A percentile compares a stretch with the other conserved stretches of the same genome.
These are phyloP conservation scores for Kurtzmaniella cleridarum DNA, from an alignment of 805 yeast genomes.

Conservation along the genomic window DNA sequence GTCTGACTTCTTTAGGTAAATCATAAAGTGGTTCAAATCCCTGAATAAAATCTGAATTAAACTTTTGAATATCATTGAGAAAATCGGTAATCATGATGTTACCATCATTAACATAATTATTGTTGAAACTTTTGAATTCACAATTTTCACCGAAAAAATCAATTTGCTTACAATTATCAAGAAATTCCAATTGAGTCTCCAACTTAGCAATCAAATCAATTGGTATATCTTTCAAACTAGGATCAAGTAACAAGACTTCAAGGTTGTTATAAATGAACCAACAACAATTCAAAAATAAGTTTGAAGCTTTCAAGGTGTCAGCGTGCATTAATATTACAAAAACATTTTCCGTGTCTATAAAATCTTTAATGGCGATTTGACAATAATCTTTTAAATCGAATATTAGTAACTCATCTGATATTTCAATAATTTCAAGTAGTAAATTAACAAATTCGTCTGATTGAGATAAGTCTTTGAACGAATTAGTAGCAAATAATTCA, in stretches of 20 bases:
- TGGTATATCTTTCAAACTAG: conserved; percentile 22
- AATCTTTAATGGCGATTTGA: conserved; percentile 55
- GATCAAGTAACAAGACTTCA: conserved; percentile 53
- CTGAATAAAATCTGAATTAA: conserved; percentile 25
- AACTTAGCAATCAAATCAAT: conserved; percentile 18
- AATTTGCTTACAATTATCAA: conserved; percentile 21
- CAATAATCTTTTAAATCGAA: conserved; percentile 55
- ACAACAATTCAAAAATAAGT: conserved; percentile 55
- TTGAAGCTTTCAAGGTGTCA: conserved; percentile 42
- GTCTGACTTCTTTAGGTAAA: conserved; percentile 13
- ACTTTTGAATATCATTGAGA: conserved; percentile 12
- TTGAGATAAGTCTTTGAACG: conserved; percentile 31
- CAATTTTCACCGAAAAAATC: conserved; percentile 17
- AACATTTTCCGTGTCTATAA: conserved; percentile 56
- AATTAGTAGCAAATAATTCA: conserved; percentile 17
- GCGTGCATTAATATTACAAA: conserved; percentile 52
- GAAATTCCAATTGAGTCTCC: conserved; percentile 22
- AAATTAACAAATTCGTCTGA: conserved; percentile 44
- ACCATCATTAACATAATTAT: conserved; percentile 19
- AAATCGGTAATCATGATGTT: conserved; percentile 16
- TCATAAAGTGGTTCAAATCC: conserved; percentile 35
- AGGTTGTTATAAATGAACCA: conserved; percentile 67
- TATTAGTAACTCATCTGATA: conserved; percentile 59
- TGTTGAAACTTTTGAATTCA: conserved; percentile 5
- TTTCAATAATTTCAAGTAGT: conserved; percentile 53